phyloP scores from a whole-genome alignment of 2,329 filamentous ascomycete genomes.

The Penicillium aurantiogriseum region DNA sequence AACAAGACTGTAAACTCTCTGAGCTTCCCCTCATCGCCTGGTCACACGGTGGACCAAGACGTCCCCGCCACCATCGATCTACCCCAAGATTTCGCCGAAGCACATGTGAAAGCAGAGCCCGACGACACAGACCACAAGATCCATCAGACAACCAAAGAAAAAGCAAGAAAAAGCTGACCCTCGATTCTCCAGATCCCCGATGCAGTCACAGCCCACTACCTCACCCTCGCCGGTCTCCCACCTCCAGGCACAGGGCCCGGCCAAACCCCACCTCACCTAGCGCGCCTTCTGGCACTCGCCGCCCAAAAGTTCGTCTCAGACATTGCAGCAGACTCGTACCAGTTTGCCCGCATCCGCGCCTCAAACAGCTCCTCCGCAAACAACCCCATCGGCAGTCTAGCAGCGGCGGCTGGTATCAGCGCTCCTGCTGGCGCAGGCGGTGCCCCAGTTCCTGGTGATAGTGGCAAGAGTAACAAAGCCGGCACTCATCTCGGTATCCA shows the following conservation, averaged over 20 bases:
- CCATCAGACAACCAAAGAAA: neutral
- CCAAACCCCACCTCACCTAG: constrained; percentile 72
- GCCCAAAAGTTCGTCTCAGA: constrained; percentile 99
- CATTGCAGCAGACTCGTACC: constrained; percentile 94
- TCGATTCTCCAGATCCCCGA: constrained; percentile 77
- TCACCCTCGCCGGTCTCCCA: constrained; percentile 90
- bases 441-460: constrained; percentile 45
- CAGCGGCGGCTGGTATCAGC: constrained; percentile 60
- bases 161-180: constrained; percentile 11
- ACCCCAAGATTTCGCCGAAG: neutral
- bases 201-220: constrained; percentile 96
- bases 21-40: constrained; percentile 2
- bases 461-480: constrained; percentile 45
- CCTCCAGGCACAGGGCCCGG: constrained; percentile 82
- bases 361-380: constrained; percentile 82
- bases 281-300: constrained; percentile 90
- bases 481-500: constrained; percentile 68
- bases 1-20: neutral
- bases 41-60: neutral
- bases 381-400: constrained; percentile 86
- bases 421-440: constrained; percentile 57
- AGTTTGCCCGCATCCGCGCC: constrained; percentile 94
- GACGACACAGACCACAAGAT: neutral
- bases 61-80: neutral
- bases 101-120: neutral